Base-by-base conservation (phyloP, 2,329 filamentous ascomycete species). In the Fusarium multiceps region DNA sequence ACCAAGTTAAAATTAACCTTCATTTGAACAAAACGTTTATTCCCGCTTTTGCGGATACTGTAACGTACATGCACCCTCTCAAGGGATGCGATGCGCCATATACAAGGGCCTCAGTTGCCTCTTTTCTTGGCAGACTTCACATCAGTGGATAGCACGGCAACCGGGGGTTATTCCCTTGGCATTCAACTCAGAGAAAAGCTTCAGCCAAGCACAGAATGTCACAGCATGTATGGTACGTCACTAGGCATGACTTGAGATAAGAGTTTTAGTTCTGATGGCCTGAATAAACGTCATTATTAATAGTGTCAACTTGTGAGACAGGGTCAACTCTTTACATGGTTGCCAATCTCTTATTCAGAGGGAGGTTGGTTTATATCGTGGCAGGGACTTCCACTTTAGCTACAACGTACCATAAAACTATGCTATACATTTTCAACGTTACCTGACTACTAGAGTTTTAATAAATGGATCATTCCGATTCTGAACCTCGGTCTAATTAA, bases 1-100 rank as follows among this genome's bases (percentile, higher is more conserved):
- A 40, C 30, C 12, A 12, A 34, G 18, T 30, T 54, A 23, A 28
- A 23, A 43, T n/a, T 23, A 50, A 34, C 30, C 21, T 50, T 50
- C 3, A 7, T 37, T 34, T 37, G 20, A 37, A 7, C 25, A 6
- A 9, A 51, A 45, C 40, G 62, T 43, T 65, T 65, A 65, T 65
- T 65, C 42, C 62, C 62, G 62, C 30, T 28, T 32, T 57, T 47
- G 40, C 32, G 34, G 42, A 30, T 61, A 25, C 34, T 37, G 27
- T 7, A 28, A 28, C 27, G 16, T 34, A 34, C 9, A 37, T 37
- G 34, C 34, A 37, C 16, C 34, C 4, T 32, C 34, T 37, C 5
- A 37, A 37, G 42, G 21, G 55, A 56, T 70, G 62, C 58, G 55
- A 56, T 70, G 62, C 58, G 66, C 66, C 53, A 67, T 69, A 59